Evolutionary conservation across 1,139 yeast species (phyloP).

Genomic region (Geotrichum europaeum): DNA sequence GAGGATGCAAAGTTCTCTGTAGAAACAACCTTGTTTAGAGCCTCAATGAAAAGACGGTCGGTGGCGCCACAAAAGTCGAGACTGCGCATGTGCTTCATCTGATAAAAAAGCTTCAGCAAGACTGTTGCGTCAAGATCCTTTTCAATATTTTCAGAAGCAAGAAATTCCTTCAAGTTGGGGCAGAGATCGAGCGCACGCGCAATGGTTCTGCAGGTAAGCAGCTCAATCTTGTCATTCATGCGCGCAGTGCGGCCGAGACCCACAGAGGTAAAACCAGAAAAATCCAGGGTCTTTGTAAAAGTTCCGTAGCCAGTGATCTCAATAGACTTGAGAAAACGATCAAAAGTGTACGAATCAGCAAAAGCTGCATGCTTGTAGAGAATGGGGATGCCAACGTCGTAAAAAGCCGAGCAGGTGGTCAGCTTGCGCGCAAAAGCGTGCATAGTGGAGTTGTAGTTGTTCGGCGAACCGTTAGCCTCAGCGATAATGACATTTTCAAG

Average conservation of each 20-base stretch:
- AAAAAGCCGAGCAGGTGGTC: slow-evolving; percentile 33
- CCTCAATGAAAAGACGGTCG: slow-evolving; percentile 52
- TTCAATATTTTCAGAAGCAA: slow-evolving; percentile 82
- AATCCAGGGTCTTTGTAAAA: slow-evolving; percentile 73
- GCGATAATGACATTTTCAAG: slow-evolving; percentile 30
- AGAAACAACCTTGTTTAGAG: slow-evolving; percentile 41
- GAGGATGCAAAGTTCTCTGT: not conserved
- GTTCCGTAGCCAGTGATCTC: slow-evolving; percentile 51
- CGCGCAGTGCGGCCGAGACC: slow-evolving; percentile 86
- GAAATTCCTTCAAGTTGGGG: slow-evolving; percentile 68
- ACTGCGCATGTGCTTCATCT: not conserved
- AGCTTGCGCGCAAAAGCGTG: slow-evolving; percentile 27
- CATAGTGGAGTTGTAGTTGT: slow-evolving; percentile 21
- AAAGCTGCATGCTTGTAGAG: slow-evolving; percentile 65
- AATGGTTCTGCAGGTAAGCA: slow-evolving; percentile 75
- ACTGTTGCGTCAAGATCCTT: slow-evolving; percentile 60
- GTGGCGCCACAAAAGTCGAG: slow-evolving; percentile 89
- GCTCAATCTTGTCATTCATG: slow-evolving; percentile 87
- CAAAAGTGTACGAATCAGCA: slow-evolving; percentile 78
- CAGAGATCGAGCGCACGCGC: slow-evolving; percentile 51
- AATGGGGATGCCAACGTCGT: slow-evolving; percentile 37
- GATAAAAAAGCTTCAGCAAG: slow-evolving; percentile 42
- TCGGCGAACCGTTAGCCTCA: slow-evolving; percentile 17
- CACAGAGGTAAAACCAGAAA: slow-evolving; percentile 81
- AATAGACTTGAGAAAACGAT: slow-evolving; percentile 58